Base-by-base conservation (phyloP, 441 rosid genomes). In the Gossypium trilobum region DNA sequence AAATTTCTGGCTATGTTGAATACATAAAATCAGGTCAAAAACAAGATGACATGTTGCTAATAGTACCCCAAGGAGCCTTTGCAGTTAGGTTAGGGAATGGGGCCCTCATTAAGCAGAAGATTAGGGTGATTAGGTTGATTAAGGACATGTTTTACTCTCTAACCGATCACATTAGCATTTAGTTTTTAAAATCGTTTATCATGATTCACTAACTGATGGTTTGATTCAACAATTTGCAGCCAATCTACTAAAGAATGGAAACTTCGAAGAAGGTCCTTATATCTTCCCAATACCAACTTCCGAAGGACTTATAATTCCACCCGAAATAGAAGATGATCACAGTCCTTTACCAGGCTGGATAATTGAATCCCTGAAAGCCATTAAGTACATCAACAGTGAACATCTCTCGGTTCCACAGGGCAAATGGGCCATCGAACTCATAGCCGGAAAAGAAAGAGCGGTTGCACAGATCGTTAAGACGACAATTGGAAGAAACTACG, bases 381-480 rank as follows among this genome's bases (percentile, higher is more conserved):
- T 88, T 0, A 91, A 89, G 75, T 89, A 91, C 80, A 74, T 93
- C 0, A 93, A 93, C 78, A 52, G 70, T 0, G 80, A 79, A 0
- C 98, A 91, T 70, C 88, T 85, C 67, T 6, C 72, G 0, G 87
- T 91, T 57, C 95, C 97, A 0, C 63, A 79, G 8, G 95, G 98
- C 54, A 81, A 77, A 63, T 78, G 85, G 60, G 97, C 92, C 0
- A 63, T 91, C 1, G 95, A 93, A 70, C 97, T 93, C 0, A 75
- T 89, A 0, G 97, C 85, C 9, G 98, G 98, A 48, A 89, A 84
- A 80, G 98, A 93, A 70, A 89, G 98, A 69, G 89, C 95, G 5
- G 2, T 93, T 2, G 74, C 92, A 0, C 97, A 93, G 48, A 23
- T 85, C 0, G 89, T 85, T 1, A 81, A 54, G 59, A 91, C 97